Evolutionary conservation across 345 rosid genomes (phyloP).

Genomic region (Hirschfeldia incana): DNA sequence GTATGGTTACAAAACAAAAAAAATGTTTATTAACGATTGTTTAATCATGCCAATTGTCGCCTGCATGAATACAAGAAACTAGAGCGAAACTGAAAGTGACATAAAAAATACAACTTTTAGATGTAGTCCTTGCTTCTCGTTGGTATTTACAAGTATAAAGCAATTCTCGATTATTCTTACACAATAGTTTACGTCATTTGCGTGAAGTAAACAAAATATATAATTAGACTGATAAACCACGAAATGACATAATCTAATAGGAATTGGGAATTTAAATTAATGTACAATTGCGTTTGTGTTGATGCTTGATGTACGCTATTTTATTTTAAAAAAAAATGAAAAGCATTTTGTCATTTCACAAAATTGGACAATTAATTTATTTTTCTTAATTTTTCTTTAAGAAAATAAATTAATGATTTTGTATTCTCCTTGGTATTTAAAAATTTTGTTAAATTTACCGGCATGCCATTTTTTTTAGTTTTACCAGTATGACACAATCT

Average conservation of each 20-base stretch:
- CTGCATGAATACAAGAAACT: no score
- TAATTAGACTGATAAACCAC: not conserved
- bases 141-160: not conserved
- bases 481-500: no score
- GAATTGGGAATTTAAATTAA: not conserved
- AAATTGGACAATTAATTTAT: no score
- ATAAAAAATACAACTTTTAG: not conserved
- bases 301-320: not conserved
- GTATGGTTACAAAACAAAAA: constrained; percentile 29
- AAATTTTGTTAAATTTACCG: no score
- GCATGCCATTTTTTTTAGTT: not conserved
- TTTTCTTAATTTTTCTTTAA: no score
- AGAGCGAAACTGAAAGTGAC: no score
- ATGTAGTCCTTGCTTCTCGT: not conserved
- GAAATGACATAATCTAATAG: not conserved
- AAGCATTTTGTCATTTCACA: not conserved
- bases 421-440: no score
- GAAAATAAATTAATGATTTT: no score
- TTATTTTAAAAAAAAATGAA: no score
- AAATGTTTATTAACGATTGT: no score
- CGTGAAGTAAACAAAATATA: not conserved
- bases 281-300: no score
- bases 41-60: no score
- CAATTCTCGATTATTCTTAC: constrained; percentile 10
- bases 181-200: not conserved